These are phyloP conservation scores for Vigna angularis DNA, from an alignment of 306 rosid genomes.

Conservation along the genomic window DNA sequence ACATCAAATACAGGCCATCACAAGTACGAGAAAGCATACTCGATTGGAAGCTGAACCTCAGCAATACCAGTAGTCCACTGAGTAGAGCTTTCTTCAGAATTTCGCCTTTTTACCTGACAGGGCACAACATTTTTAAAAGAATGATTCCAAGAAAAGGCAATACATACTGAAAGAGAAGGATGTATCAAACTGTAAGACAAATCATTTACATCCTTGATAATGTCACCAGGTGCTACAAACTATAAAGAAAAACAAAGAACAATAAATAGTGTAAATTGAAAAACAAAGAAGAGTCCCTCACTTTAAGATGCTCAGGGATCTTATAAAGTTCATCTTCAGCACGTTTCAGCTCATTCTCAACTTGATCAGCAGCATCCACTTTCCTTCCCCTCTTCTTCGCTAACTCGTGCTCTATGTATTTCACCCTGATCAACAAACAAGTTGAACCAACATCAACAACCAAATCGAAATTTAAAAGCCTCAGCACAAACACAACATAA, in stretches of 20 bases:
- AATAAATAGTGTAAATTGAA: neutral
- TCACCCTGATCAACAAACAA: conserved; percentile 58
- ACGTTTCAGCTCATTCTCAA: conserved; percentile 82
- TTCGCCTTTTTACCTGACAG: conserved; percentile 83
- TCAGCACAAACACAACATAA: neutral
- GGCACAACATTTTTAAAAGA: conserved; percentile 5
- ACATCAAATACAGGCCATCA: neutral
- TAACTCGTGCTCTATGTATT: conserved; percentile 76
- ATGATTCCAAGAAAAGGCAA: neutral
- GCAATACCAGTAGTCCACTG: conserved; percentile 99
- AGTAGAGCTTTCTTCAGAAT: conserved; percentile 97
- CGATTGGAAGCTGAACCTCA: conserved; percentile 97
- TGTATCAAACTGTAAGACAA: neutral
- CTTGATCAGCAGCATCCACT: conserved; percentile 67
- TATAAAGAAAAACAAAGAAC: neutral
- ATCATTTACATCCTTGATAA: neutral
- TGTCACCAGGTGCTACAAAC: neutral
- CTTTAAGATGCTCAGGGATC: conserved; percentile 98
- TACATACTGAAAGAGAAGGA: neutral
- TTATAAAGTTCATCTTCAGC: conserved; percentile 94
- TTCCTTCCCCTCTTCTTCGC: conserved; percentile 93
- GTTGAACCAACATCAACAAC: conserved; percentile 24
- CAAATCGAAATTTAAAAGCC: conserved; percentile 27
- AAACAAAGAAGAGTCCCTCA: conserved; percentile 39
- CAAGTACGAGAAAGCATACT: conserved; percentile 61